phyloP scores from a whole-genome alignment of 371 early-diverging fungal genomes.

The Mortierella sp. region DNA sequence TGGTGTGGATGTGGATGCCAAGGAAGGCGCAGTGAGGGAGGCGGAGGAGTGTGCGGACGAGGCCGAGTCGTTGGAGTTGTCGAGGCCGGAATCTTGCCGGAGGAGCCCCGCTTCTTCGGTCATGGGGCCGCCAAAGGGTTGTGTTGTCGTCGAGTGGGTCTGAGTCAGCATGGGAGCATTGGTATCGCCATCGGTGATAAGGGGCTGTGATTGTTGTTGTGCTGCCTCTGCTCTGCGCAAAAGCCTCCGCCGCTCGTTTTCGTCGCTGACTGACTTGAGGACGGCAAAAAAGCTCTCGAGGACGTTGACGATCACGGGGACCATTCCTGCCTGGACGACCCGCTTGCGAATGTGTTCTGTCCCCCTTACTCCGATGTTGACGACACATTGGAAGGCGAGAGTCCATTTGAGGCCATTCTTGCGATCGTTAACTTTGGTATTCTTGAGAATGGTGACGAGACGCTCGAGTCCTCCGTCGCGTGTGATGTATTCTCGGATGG shows the following conservation, averaged over 20 bases:
- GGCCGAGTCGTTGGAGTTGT: slow-evolving; percentile 24
- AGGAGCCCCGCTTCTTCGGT: slow-evolving; percentile 17
- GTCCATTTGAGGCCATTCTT: slow-evolving; percentile 86
- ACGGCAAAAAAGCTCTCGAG: slow-evolving; percentile 78
- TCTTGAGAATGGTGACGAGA: slow-evolving; percentile 82
- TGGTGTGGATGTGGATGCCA: slow-evolving; percentile 19
- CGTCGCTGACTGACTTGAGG: slow-evolving; percentile 71
- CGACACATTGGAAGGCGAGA: slow-evolving; percentile 86
- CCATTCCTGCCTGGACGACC: slow-evolving; percentile 87
- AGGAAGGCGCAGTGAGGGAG: slow-evolving; percentile 20
- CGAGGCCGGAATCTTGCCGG: slow-evolving; percentile 14
- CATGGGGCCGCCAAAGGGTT: slow-evolving; percentile 25
- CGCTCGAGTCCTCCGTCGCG: slow-evolving; percentile 92
- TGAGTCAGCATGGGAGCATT: slow-evolving; percentile 11
- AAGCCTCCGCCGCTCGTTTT: slow-evolving; percentile 67
- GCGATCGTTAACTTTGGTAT: slow-evolving; percentile 73
- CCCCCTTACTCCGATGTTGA: slow-evolving; percentile 90
- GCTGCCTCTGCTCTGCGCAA: slow-evolving; percentile 48
- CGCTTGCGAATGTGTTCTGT: slow-evolving; percentile 84
- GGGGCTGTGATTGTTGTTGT: slow-evolving; percentile 42
- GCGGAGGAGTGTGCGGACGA: slow-evolving; percentile 26
- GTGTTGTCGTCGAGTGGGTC: slow-evolving; percentile 15
- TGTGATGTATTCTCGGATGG: slow-evolving; percentile 84
- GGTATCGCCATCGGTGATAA: slow-evolving; percentile 27
- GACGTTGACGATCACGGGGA: slow-evolving; percentile 83